A percentile compares a stretch with the other conserved stretches of the same genome.
Conservation (phyloP, 805 yeast species). For the Zygoascus biomembranicola region DNA sequence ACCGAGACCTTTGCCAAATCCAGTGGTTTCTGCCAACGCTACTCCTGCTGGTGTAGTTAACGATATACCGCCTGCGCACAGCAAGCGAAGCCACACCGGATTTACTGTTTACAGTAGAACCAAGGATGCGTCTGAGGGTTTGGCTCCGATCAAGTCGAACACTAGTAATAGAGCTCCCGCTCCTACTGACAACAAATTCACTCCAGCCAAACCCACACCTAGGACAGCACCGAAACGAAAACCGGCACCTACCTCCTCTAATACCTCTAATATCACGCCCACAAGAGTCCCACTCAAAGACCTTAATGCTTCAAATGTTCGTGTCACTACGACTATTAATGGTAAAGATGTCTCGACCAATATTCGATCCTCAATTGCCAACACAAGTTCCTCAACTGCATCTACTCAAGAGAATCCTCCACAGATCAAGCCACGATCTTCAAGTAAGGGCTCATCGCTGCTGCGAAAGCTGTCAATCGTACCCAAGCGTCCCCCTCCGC, state of each 20-base stretch:
- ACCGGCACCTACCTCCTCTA: neutral
- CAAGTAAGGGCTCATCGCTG: constrained; percentile 10
- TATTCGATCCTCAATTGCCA: neutral
- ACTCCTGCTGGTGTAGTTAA: neutral
- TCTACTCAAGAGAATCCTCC: neutral
- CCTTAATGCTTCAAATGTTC: neutral
- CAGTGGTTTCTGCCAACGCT: neutral
- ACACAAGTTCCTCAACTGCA: neutral
- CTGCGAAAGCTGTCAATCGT: constrained; percentile 12
- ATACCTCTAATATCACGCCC: neutral
- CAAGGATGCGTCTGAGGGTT: neutral
- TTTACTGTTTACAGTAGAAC: constrained; percentile 5
- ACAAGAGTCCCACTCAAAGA: neutral
- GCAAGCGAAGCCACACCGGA: constrained; percentile 6
- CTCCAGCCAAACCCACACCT: neutral
- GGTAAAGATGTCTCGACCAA: constrained; percentile 2
- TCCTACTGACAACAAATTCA: neutral
- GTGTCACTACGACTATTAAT: neutral
- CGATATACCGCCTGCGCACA: neutral
- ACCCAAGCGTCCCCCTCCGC: constrained; percentile 16
- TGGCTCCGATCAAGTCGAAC: neutral
- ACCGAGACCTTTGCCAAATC: neutral
- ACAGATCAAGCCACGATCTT: constrained; percentile 3
- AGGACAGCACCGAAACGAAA: neutral
- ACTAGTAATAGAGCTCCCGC: neutral